phyloP scores from a whole-genome alignment of 257 asterid species.

The Ocimum tenuiflorum region DNA sequence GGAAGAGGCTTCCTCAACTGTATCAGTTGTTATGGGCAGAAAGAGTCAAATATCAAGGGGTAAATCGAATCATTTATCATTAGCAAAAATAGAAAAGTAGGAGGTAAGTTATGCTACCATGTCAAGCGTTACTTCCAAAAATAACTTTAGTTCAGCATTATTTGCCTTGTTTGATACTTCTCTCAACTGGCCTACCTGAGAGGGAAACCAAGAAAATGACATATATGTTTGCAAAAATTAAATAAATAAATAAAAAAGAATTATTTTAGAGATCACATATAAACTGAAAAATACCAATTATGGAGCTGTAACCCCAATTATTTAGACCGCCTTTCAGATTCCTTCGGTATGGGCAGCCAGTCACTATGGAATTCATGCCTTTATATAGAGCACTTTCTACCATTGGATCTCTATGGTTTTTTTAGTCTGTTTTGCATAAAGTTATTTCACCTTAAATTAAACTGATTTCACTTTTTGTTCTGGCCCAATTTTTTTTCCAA shows the following conservation, averaged over 20 bases:
- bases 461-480: too few species aligned
- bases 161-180: slow-evolving; percentile 63
- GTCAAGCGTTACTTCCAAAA: slow-evolving; percentile 62
- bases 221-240: slow-evolving; percentile 9
- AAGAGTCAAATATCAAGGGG: not conserved
- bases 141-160: slow-evolving; percentile 66
- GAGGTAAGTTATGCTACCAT: slow-evolving; percentile 32
- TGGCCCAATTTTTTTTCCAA: too few species aligned
- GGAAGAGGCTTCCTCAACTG: slow-evolving; percentile 58
- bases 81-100: not conserved
- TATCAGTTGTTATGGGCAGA: slow-evolving; percentile 10
- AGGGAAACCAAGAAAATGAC: not conserved
- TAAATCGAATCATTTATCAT: slow-evolving; percentile 8
- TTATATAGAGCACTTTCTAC: too few species aligned
- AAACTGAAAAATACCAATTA: not conserved
- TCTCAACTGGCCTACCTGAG: slow-evolving; percentile 72
- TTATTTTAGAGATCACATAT: not conserved
- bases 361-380: too few species aligned
- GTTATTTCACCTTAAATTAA: too few species aligned
- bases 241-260: not conserved
- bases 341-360: too few species aligned
- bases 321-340: too few species aligned
- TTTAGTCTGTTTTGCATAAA: too few species aligned
- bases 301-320: not conserved
- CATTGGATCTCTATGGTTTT: too few species aligned